Conservation (phyloP, 208 protist species). For the Acanthamoeba quina region DNA sequence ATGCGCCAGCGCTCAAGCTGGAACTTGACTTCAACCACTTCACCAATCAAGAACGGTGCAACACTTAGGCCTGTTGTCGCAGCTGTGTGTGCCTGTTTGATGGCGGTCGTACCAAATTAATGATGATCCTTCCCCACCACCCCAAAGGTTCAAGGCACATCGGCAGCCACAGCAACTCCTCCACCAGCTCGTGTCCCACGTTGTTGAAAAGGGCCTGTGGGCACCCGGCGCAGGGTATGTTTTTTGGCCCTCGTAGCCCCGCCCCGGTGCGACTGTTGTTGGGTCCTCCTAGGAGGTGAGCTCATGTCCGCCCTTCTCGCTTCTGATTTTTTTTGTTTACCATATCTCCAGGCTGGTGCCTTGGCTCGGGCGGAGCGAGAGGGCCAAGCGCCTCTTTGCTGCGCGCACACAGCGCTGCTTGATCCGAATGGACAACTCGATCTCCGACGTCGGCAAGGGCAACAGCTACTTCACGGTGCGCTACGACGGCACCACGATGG, state of each 20-base stretch:
- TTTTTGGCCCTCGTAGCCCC: background rate
- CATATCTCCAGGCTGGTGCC: background rate
- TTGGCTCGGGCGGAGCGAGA: background rate
- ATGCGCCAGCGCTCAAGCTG: background rate
- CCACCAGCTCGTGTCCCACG: background rate
- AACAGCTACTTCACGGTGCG: conserved; percentile 19
- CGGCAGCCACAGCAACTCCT: background rate
- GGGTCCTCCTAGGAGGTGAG: too few relatives aligned
- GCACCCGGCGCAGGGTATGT: background rate
- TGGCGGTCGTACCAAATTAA: background rate
- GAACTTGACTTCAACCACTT: conserved; percentile 6
- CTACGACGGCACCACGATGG: background rate
- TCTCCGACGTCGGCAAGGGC: background rate
- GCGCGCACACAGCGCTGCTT: background rate
- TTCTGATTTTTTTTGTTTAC: background rate
- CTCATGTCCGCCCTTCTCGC: too few relatives aligned
- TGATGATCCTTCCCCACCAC: too few relatives aligned
- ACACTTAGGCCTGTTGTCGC: background rate
- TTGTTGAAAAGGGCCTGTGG: conserved; percentile 16
- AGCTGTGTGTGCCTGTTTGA: background rate
- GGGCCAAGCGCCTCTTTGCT: background rate
- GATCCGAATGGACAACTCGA: background rate
- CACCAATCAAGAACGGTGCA: background rate
- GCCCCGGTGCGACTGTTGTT: too few relatives aligned
- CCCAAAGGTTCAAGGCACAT: background rate